Evolutionary conservation across 192 early-diverging fungal genomes (phyloP), one percentile per base, ranked within the genome.

Genomic region (Oehlia diaphana): DNA sequence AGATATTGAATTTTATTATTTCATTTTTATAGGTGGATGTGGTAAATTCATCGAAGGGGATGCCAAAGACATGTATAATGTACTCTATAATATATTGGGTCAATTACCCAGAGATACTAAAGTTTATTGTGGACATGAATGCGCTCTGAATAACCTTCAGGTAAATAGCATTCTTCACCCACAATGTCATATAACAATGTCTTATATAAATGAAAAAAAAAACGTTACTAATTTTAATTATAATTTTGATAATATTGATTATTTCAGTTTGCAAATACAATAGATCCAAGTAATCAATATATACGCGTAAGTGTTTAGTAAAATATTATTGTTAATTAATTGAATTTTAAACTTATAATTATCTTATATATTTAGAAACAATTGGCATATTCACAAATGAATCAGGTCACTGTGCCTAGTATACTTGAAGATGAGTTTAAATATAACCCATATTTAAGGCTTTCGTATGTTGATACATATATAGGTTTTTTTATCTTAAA

Each of bases 381-480:
- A 82, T 87, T 90, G 21, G 80, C 81, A 49, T 91, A 90, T 87
- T 84, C 85, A 68, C 84, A 85, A 23, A 50, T 83, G 39, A 82
- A 81, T 66, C 21, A 68, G 4, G 76, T 84, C 21, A 87, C 89
- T 2, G 91, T 99, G 61, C 96, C 97, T 8, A 94, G 93, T 23
- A 95, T 94, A 1, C 94, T 99, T 81, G 94, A 86, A 14, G 93
- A 95, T 66, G 97, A 99, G 78, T 84, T 91, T 63, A 79, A 87
- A 53, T 94, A 91, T 79, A 99, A 99, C 79, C 96, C 96, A 2
- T 99, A 98, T 76, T 89, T 99, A 86, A 87, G 96, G 12, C 91
- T 95, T 26, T 80, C 83, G 85, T 86, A 84, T 79, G 85, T 76
- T 31, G 16, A 35, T 53, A 62, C 10, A 19, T 26, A 21, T 63